A percentile compares a stretch with the other conserved stretches of the same genome.
These are phyloP conservation scores for Colletotrichum echinochloae DNA, from an alignment of 2,329 filamentous ascomycete genomes.

Conservation along the genomic window DNA sequence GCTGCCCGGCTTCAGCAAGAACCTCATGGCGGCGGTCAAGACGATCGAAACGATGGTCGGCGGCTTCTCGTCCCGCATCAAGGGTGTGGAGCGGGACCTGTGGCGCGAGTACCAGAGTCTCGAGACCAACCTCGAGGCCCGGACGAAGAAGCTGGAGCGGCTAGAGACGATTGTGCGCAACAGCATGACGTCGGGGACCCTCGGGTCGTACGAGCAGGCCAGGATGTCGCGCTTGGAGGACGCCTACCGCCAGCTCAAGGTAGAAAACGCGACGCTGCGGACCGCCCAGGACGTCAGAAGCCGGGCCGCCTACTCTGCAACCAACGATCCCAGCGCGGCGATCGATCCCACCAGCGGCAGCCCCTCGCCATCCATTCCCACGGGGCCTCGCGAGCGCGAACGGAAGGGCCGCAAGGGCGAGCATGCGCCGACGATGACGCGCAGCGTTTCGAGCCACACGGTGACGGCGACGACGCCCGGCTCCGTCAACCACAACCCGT, in stretches of 20 bases:
- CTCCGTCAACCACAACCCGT: constrained; percentile 34
- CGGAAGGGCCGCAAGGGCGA: constrained; percentile 41
- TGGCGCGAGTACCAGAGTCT: constrained; percentile 90
- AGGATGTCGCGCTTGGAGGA: constrained; percentile 69
- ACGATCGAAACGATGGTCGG: constrained; percentile 84
- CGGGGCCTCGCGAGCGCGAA: constrained; percentile 61
- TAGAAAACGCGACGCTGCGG: constrained; percentile 77
- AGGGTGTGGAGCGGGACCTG: constrained; percentile 88
- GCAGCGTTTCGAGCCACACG: constrained; percentile 44
- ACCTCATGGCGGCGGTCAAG: constrained; percentile 87
- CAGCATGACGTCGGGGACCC: constrained; percentile 63
- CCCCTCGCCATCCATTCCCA: constrained; percentile 66
- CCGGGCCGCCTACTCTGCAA: constrained; percentile 57
- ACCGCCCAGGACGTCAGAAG: constrained; percentile 70
- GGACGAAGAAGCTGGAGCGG: constrained; percentile 87
- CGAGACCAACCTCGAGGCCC: constrained; percentile 82
- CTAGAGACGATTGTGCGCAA: constrained; percentile 84
- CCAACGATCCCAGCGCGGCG: constrained; percentile 52
- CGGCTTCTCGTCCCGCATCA: constrained; percentile 83
- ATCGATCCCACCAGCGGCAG: constrained; percentile 56
- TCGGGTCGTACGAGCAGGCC: constrained; percentile 57
- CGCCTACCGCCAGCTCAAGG: constrained; percentile 71
- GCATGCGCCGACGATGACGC: constrained; percentile 47
- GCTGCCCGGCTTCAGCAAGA: constrained; percentile 89
- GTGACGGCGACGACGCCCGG: constrained; percentile 26